Conservation (phyloP, 2,329 filamentous ascomycete genomes). For the Ampelomyces quisqualis region DNA sequence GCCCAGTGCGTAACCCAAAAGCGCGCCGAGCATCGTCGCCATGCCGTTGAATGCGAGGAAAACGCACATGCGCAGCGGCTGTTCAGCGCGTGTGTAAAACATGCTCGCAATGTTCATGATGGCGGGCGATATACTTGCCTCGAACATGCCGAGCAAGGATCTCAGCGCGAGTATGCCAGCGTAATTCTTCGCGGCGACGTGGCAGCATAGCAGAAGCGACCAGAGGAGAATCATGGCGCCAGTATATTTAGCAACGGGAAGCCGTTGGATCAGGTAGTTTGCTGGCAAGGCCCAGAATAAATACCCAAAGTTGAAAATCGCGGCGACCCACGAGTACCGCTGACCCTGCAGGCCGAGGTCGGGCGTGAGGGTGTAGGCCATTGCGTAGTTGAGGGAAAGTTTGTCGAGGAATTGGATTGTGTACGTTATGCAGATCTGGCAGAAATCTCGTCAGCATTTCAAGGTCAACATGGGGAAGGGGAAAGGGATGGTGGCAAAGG, state of each 20-base stretch:
- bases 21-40: constrained; percentile 42
- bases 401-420: constrained; percentile 52
- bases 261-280: constrained; percentile 43
- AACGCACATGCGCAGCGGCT: constrained; percentile 50
- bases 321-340: constrained; percentile 47
- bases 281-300: constrained; percentile 46
- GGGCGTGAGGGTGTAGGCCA: constrained; percentile 40
- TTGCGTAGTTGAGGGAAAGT: constrained; percentile 46
- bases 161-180: constrained; percentile 38
- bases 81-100: constrained; percentile 41
- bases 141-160: constrained; percentile 43
- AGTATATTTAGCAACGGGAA: constrained; percentile 42
- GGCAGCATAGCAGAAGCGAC: constrained; percentile 50
- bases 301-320: constrained; percentile 50
- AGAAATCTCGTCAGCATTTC: background rate
- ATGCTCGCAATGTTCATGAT: constrained; percentile 45
- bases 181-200: constrained; percentile 43
- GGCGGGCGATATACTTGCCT: constrained; percentile 37
- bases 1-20: constrained; percentile 41
- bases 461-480: background rate
- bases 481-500: background rate
- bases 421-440: constrained; percentile 46
- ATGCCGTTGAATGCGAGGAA: constrained; percentile 45
- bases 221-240: constrained; percentile 46
- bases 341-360: constrained; percentile 41